These are phyloP conservation scores for Cladosporium sp. DNA, from an alignment of 2,329 filamentous ascomycete species.

Conservation along the genomic window DNA sequence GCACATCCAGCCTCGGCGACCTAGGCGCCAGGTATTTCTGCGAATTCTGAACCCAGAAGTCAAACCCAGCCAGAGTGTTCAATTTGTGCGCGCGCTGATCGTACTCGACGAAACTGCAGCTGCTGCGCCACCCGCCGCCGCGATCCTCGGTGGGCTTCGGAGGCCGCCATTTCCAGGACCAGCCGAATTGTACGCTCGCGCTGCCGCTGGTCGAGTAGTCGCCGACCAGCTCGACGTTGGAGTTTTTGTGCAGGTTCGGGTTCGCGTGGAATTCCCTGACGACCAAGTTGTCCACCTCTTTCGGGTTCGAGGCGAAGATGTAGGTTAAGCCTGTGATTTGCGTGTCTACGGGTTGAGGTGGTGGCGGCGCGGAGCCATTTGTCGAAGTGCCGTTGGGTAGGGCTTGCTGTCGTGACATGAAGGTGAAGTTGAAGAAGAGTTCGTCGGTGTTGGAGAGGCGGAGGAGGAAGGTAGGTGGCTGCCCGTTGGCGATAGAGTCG, in stretches of 20 bases:
- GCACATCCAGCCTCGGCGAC: slow-evolving; percentile 68
- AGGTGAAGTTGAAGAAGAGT: slow-evolving; percentile 87
- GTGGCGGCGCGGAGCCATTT: slow-evolving; percentile 16
- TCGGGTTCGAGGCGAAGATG: slow-evolving; percentile 78
- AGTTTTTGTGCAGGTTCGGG: slow-evolving; percentile 94
- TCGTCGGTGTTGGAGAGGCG: slow-evolving; percentile 90
- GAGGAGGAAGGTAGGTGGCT: slow-evolving; percentile 70
- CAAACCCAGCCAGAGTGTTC: slow-evolving; percentile 85
- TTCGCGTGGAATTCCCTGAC: slow-evolving; percentile 96
- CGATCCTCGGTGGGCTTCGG: slow-evolving; percentile 77
- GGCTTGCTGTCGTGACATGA: slow-evolving; percentile 61
- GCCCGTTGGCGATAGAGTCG: slow-evolving; percentile 46
- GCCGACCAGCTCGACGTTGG: slow-evolving; percentile 92
- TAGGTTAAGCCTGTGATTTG: slow-evolving; percentile 86
- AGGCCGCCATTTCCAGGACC: slow-evolving; percentile 96
- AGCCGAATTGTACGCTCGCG: slow-evolving; percentile 81
- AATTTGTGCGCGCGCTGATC: slow-evolving; percentile 87
- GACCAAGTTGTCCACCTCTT: slow-evolving; percentile 88
- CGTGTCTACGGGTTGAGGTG: slow-evolving; percentile 56
- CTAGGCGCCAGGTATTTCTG: slow-evolving; percentile 42
- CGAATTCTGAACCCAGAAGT: slow-evolving; percentile 81
- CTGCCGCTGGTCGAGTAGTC: slow-evolving; percentile 83
- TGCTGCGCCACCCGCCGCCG: slow-evolving; percentile 91
- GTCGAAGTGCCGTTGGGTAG: slow-evolving; percentile 24
- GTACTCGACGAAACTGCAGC: slow-evolving; percentile 97